Evolutionary conservation across 192 early-diverging fungal genomes (phyloP).

Genomic region (Rhizophagus prolifer): DNA sequence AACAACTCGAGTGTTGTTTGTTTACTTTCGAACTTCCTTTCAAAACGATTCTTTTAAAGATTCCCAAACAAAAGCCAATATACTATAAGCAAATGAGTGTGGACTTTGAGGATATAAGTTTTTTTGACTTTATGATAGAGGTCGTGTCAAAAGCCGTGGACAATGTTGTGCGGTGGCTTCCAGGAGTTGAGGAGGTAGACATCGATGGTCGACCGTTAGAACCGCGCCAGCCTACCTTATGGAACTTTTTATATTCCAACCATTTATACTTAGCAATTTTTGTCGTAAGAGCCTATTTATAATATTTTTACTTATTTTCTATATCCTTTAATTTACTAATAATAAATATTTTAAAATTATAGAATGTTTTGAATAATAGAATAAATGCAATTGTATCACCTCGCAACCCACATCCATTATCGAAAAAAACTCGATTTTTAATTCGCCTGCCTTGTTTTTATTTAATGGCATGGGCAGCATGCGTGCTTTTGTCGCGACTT

Average conservation of each 20-base stretch:
- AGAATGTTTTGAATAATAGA: slow-evolving; percentile 49
- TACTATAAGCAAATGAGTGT: not conserved
- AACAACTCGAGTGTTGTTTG: no score
- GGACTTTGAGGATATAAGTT: slow-evolving; percentile 8
- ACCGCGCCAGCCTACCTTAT: slow-evolving; percentile 19
- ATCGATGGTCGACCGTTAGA: slow-evolving; percentile 5
- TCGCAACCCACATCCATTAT: slow-evolving; percentile 43
- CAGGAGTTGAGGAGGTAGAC: slow-evolving; percentile 1
- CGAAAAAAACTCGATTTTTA: slow-evolving; percentile 39
- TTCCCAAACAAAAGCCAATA: not conserved
- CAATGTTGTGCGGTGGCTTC: slow-evolving; percentile 4
- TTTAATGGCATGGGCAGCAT: slow-evolving; percentile 40
- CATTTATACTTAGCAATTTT: slow-evolving; percentile 28
- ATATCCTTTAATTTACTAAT: not conserved
- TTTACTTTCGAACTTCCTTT: not conserved
- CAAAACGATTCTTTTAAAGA: not conserved
- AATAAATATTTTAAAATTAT: not conserved
- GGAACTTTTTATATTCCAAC: slow-evolving; percentile 27
- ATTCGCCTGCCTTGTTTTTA: slow-evolving; percentile 46
- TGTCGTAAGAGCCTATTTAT: slow-evolving; percentile 6
- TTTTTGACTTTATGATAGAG: slow-evolving; percentile 5
- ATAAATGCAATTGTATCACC: slow-evolving; percentile 52
- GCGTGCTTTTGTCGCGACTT: slow-evolving; percentile 35
- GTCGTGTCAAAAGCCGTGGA: slow-evolving; percentile 10
- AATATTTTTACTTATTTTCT: not conserved